phyloP scores from a whole-genome alignment of 108 stramenopile genomes.

The Nitzschia sp. region DNA sequence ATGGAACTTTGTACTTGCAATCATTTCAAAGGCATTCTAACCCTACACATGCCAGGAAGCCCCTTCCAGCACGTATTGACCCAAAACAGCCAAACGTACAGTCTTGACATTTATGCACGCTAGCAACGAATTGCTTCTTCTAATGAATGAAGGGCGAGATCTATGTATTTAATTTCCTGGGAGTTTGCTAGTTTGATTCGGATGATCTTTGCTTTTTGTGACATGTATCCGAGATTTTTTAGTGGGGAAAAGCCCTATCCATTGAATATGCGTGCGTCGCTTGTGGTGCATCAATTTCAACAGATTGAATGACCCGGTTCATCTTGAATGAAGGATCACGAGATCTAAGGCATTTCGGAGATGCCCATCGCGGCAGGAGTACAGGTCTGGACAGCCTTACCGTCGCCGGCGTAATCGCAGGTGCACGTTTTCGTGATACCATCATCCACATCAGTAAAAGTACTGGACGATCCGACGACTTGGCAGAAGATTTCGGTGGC shows the following conservation, averaged over 20 bases:
- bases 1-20: too few relatives aligned
- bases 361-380: neutral
- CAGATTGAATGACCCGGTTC: neutral
- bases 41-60: too few relatives aligned
- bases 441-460: neutral
- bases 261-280: neutral
- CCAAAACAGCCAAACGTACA: too few relatives aligned
- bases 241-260: neutral
- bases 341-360: neutral
- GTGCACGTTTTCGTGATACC: neutral
- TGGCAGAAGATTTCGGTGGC: neutral
- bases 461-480: neutral
- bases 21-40: too few relatives aligned
- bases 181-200: neutral
- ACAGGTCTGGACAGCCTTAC: neutral
- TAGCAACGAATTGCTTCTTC: too few relatives aligned
- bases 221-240: neutral
- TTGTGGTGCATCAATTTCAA: too few relatives aligned
- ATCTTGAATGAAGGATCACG: neutral
- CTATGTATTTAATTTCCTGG: too few relatives aligned
- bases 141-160: too few relatives aligned
- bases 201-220: neutral
- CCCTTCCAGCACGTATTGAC: too few relatives aligned
- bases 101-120: too few relatives aligned
- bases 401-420: neutral